Percentiles rank a stretch among this genome's conserved stretches.
Conservation (phyloP, 441 rosid genomes). For the Iberis amara region DNA sequence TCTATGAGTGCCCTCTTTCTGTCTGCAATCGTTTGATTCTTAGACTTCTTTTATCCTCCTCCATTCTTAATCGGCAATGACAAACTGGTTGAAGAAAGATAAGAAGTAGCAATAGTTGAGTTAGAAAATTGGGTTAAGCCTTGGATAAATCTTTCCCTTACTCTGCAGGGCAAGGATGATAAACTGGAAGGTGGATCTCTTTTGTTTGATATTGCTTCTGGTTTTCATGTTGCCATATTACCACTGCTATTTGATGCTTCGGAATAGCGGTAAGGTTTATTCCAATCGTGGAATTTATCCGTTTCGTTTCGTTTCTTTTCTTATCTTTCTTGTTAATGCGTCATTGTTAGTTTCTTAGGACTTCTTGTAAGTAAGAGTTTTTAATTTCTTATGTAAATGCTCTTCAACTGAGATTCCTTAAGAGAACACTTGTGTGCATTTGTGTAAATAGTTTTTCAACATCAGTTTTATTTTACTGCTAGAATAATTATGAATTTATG, state of each 20-base stretch:
- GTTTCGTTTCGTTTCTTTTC: no score
- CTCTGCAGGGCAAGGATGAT: conserved; percentile 64
- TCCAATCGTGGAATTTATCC: conserved; percentile 1
- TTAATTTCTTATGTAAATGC: neutral
- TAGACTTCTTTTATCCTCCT: no score
- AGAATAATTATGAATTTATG: neutral
- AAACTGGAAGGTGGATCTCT: conserved; percentile 84
- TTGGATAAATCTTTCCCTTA: no score
- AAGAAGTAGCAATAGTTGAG: no score
- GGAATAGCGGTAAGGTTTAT: conserved; percentile 64
- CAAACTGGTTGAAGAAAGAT: no score
- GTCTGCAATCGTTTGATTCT: no score
- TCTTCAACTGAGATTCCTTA: neutral
- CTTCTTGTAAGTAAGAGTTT: neutral
- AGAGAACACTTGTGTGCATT: neutral
- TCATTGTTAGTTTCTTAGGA: neutral
- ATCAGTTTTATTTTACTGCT: neutral
- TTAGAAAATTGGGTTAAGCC: no score
- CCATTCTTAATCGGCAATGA: no score
- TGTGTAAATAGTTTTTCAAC: neutral
- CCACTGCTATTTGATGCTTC: conserved; percentile 87
- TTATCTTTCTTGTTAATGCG: neutral
- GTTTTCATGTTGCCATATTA: conserved; percentile 88
- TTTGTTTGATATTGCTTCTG: conserved; percentile 66
- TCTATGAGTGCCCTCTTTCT: no score